phyloP scores from a whole-genome alignment of 441 rosid genomes.

The Melastoma candidum region DNA sequence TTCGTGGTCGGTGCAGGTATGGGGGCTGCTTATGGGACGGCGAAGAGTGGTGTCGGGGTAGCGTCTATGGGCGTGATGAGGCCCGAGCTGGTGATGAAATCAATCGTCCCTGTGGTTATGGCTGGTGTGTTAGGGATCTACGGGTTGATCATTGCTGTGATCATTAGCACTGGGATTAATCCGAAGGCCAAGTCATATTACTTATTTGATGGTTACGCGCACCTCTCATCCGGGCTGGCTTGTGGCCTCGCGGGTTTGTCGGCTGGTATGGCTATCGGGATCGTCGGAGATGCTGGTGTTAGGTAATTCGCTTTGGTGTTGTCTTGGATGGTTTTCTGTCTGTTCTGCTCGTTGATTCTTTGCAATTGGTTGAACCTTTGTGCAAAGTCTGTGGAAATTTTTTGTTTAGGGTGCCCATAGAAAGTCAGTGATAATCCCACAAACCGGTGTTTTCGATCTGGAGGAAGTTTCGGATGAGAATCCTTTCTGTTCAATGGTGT shows the following conservation, averaged over 20 bases:
- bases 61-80: slow-evolving; percentile 46
- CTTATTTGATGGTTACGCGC: slow-evolving; percentile 33
- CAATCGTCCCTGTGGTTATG: slow-evolving; percentile 41
- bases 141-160: slow-evolving; percentile 34
- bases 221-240: slow-evolving; percentile 33
- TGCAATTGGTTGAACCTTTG: too few relatives aligned
- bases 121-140: slow-evolving; percentile 46
- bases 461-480: too few relatives aligned
- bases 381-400: too few relatives aligned
- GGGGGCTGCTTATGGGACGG: slow-evolving; percentile 38
- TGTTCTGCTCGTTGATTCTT: too few relatives aligned
- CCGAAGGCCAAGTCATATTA: slow-evolving; percentile 34
- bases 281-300: slow-evolving; percentile 40
- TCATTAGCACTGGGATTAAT: slow-evolving; percentile 37
- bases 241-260: slow-evolving; percentile 36
- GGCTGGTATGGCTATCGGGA: slow-evolving; percentile 37
- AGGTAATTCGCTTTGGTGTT: slow-evolving; percentile 16
- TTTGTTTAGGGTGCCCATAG: too few relatives aligned
- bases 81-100: slow-evolving; percentile 39
- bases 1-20: slow-evolving; percentile 14
- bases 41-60: slow-evolving; percentile 39
- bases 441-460: too few relatives aligned
- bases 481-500: too few relatives aligned
- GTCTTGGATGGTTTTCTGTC: too few relatives aligned
- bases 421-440: too few relatives aligned